A percentile compares a stretch with the other conserved stretches of the same genome.
Conservation (phyloP, 1,284 basidiomycete genomes). For the Cryptococcus floricola region DNA sequence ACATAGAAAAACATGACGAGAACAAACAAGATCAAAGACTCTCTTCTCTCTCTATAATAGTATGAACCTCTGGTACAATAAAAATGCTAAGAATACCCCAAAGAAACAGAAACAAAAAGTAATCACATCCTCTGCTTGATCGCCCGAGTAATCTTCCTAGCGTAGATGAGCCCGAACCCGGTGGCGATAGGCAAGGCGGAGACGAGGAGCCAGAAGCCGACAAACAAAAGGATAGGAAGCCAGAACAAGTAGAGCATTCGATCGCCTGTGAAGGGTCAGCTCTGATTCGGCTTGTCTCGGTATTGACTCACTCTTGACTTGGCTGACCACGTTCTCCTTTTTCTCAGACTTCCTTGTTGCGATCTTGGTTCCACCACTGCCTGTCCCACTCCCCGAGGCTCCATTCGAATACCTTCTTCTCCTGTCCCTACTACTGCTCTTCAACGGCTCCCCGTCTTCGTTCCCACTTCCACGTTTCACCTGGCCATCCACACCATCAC, state of each 20-base stretch:
- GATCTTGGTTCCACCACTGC: neutral
- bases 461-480: neutral
- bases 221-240: slow-evolving; percentile 71
- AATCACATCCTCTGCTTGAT: slow-evolving; percentile 38
- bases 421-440: slow-evolving; percentile 1
- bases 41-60: neutral
- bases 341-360: slow-evolving; percentile 2
- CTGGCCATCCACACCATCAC: no score
- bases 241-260: slow-evolving; percentile 91
- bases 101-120: neutral
- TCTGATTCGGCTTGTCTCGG: neutral
- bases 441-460: slow-evolving; percentile 1
- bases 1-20: neutral
- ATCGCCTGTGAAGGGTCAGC: slow-evolving; percentile 59
- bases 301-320: slow-evolving; percentile 55
- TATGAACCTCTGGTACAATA: neutral
- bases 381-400: neutral
- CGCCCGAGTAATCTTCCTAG: slow-evolving; percentile 37
- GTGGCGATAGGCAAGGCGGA: slow-evolving; percentile 44
- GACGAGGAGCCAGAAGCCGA: slow-evolving; percentile 46
- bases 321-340: slow-evolving; percentile 24
- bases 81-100: no score
- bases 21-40: neutral
- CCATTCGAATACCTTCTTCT: slow-evolving; percentile 5
- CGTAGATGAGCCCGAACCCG: slow-evolving; percentile 42